These are phyloP conservation scores for Aphanomyces invadans DNA, from an alignment of 352 stramenopile genomes.

Conservation along the genomic window DNA sequence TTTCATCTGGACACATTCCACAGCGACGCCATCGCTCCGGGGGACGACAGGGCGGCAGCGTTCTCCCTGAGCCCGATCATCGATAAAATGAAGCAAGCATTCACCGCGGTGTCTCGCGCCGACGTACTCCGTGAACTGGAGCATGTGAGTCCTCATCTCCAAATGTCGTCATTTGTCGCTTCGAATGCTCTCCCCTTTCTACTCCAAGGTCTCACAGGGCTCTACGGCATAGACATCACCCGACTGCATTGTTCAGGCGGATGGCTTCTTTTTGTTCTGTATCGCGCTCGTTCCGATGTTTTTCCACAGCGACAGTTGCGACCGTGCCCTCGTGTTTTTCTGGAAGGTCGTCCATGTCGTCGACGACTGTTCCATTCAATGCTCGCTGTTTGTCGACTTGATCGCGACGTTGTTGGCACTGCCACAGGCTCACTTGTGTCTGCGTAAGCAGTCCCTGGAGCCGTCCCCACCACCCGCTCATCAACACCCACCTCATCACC, in stretches of 20 bases:
- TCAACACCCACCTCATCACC: background rate
- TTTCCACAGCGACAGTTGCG: background rate
- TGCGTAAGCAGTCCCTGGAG: conserved; percentile 10
- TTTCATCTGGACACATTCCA: background rate
- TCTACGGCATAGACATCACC: conserved; percentile 6
- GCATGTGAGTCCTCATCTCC: background rate
- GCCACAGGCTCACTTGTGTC: background rate
- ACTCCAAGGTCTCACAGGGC: no score
- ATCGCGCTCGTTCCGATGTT: background rate
- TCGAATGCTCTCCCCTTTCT: background rate
- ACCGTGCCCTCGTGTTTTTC: background rate
- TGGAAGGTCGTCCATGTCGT: background rate
- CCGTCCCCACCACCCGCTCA: background rate
- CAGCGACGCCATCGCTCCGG: background rate
- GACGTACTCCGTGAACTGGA: background rate
- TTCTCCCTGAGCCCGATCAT: conserved; percentile 1
- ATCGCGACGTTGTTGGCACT: conserved; percentile 5
- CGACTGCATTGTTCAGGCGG: background rate
- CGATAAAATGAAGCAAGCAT: background rate
- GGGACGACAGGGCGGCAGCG: background rate
- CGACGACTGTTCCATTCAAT: conserved; percentile 7
- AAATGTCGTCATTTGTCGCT: background rate
- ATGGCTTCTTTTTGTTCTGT: background rate
- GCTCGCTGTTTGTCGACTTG: conserved; percentile 1
- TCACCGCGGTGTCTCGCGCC: background rate